phyloP scores from a whole-genome alignment of 2,329 filamentous ascomycete species.

The Ophiostoma fasciatum region DNA sequence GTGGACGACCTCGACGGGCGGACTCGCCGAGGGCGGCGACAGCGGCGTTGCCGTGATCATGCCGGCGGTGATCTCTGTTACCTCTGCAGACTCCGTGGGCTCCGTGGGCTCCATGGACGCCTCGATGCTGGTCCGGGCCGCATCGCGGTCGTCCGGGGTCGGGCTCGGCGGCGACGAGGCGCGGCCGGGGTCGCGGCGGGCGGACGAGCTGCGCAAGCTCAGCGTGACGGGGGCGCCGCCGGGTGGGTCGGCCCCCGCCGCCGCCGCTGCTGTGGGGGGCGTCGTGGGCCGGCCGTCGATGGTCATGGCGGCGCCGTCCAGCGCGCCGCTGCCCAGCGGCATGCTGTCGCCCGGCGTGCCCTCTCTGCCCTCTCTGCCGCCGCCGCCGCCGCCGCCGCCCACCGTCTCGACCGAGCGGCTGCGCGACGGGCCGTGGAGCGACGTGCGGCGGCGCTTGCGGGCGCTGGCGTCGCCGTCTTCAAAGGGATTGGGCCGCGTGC shows the following conservation, averaged over 20 bases:
- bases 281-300: not conserved
- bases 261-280: no score
- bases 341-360: no score
- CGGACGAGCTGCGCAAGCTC: conserved; percentile 37
- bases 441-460: conserved; percentile 48
- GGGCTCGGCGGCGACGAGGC: conserved; percentile 21
- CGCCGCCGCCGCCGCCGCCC: no score
- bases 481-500: conserved; percentile 49
- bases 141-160: conserved; percentile 1
- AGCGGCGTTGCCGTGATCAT: no score
- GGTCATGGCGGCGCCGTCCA: not conserved
- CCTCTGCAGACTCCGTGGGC: no score
- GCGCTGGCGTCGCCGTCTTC: conserved; percentile 37
- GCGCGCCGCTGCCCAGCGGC: no score
- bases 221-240: conserved; percentile 31
- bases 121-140: conserved; percentile 24
- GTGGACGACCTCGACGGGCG: conserved; percentile 28
- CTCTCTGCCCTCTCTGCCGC: no score
- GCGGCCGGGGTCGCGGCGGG: conserved; percentile 20
- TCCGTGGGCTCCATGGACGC: no score
- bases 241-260: no score
- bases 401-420: conserved; percentile 35
- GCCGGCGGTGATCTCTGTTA: no score
- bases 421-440: conserved; percentile 34
- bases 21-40: no score